Conservation (phyloP, 1,284 basidiomycete species). For the Sporisorium exsertum region DNA sequence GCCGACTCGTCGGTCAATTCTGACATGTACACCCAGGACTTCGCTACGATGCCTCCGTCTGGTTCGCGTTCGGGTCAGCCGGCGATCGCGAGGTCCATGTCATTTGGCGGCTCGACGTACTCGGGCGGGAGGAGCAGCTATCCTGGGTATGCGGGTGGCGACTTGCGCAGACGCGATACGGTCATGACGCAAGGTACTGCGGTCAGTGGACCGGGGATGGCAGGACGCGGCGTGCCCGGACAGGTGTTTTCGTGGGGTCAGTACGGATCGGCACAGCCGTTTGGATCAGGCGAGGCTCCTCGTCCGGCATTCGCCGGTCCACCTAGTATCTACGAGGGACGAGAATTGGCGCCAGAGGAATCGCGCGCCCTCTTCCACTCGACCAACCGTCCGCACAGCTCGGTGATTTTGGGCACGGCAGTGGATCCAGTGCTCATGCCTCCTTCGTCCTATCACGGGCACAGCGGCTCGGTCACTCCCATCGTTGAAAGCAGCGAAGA, state of each 20-base stretch:
- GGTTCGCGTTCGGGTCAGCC: constrained; percentile 17
- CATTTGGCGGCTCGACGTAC: constrained; percentile 37
- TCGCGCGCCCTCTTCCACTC: constrained; percentile 51
- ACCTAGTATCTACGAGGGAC: constrained; percentile 56
- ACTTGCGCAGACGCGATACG: constrained; percentile 56
- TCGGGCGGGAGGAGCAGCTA: constrained; percentile 29
- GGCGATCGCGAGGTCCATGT: constrained; percentile 40
- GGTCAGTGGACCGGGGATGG: constrained; percentile 59
- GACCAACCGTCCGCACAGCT: constrained; percentile 51
- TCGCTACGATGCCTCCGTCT: constrained; percentile 1
- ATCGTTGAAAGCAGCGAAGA: constrained; percentile 40
- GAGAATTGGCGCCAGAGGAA: constrained; percentile 47
- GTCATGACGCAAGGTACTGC: constrained; percentile 58
- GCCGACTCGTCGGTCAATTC: constrained; percentile 1
- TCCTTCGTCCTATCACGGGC: constrained; percentile 27
- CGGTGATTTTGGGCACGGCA: constrained; percentile 30
- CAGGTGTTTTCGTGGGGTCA: constrained; percentile 59
- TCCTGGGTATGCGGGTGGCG: constrained; percentile 36
- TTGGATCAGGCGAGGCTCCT: constrained; percentile 33
- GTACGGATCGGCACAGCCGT: constrained; percentile 52
- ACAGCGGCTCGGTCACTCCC: constrained; percentile 41
- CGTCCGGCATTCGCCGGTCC: constrained; percentile 60
- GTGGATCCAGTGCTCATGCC: constrained; percentile 40
- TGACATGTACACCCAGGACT: not conserved
- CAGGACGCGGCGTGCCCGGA: constrained; percentile 62